phyloP scores from a whole-genome alignment of 1,139 yeast species.

The Kluyveromyces marxianus region DNA sequence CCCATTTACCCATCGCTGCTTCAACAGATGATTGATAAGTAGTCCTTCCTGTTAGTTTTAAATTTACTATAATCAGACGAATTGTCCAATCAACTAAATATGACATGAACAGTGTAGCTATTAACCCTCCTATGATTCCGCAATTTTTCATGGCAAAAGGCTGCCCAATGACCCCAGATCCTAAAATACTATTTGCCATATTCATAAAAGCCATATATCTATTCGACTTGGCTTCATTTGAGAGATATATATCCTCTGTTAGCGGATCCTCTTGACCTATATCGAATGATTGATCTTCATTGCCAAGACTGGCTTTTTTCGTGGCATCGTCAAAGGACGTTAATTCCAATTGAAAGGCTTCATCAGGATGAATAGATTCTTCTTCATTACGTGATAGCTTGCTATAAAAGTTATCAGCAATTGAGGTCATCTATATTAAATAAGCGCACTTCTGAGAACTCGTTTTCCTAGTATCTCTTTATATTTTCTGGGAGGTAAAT shows the following conservation, averaged over 20 bases:
- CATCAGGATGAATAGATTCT: not conserved
- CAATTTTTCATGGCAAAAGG: constrained; percentile 81
- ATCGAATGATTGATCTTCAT: not conserved
- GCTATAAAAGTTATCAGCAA: not conserved
- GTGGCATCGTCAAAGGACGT: constrained; percentile 6
- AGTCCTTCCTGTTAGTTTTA: constrained; percentile 65
- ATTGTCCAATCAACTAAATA: constrained; percentile 83
- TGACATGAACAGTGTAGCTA: constrained; percentile 55
- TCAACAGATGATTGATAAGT: constrained; percentile 85
- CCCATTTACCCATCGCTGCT: constrained; percentile 68
- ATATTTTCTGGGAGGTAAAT: too few relatives aligned
- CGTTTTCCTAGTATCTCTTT: too few relatives aligned
- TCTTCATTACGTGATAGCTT: not conserved
- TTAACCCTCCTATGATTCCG: constrained; percentile 68
- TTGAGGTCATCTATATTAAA: not conserved
- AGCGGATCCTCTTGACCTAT: constrained; percentile 5
- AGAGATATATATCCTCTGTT: constrained; percentile 4
- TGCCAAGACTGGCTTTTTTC: not conserved
- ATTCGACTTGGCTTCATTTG: constrained; percentile 26
- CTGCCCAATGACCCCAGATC: constrained; percentile 93
- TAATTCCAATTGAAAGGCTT: constrained; percentile 6
- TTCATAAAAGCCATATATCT: constrained; percentile 91
- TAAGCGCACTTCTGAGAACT: not conserved
- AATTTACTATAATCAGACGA: constrained; percentile 71
- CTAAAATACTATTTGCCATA: constrained; percentile 89